phyloP scores from a whole-genome alignment of 1,284 basidiomycete species.

The Ceratobasidium sp. region DNA sequence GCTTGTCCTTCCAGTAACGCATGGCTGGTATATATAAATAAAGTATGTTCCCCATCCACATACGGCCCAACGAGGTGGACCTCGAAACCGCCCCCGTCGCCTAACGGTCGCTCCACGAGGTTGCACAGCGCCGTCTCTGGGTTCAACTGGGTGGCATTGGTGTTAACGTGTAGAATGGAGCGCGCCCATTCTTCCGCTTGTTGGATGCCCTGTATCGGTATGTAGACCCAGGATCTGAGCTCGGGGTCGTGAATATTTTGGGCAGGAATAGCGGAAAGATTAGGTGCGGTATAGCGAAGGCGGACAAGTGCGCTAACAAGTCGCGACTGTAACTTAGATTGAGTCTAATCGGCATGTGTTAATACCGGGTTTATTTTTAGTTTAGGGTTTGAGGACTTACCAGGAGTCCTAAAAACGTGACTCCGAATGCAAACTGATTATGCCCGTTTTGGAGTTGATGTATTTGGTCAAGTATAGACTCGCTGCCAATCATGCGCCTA shows the following conservation, averaged over 20 bases:
- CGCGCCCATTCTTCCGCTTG: constrained; percentile 25
- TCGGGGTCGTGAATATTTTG: constrained; percentile 36
- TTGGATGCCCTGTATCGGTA: constrained; percentile 1
- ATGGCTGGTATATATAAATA: constrained; percentile 36
- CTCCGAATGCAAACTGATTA: constrained; percentile 34
- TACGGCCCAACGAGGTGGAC: constrained; percentile 26
- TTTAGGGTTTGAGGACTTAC: not conserved
- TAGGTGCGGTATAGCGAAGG: constrained; percentile 27
- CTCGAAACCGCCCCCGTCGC: not conserved
- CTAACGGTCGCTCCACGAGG: constrained; percentile 7
- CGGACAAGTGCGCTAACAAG: constrained; percentile 21
- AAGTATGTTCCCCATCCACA: constrained; percentile 4
- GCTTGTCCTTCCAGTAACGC: constrained; percentile 27
- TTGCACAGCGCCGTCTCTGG: constrained; percentile 19
- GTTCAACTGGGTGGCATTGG: not conserved
- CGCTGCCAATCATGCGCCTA: constrained; percentile 36
- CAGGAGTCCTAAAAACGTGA: not conserved
- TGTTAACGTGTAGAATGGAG: not conserved
- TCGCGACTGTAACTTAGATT: not conserved
- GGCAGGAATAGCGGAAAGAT: constrained; percentile 1
- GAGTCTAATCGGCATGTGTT: not conserved
- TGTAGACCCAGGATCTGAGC: constrained; percentile 38
- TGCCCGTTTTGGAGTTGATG: constrained; percentile 37
- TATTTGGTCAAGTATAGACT: constrained; percentile 34
- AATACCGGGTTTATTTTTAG: not conserved